Evolutionary conservation across 2,329 filamentous ascomycete genomes (phyloP).

Genomic region (Phaeoacremonium minimum): DNA sequence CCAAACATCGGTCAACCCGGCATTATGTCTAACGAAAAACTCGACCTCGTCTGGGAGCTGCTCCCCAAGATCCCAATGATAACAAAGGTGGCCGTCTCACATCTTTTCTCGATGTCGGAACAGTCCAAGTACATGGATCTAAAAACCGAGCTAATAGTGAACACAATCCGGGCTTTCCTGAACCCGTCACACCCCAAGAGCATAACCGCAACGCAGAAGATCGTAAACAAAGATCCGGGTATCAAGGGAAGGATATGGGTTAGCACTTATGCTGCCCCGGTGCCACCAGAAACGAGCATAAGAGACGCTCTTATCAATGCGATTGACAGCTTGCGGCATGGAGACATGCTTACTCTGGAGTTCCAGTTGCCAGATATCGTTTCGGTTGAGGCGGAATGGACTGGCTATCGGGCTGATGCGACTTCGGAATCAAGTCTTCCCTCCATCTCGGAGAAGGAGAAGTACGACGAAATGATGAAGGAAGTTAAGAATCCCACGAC

Average conservation of each 20-base stretch:
- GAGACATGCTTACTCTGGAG: conserved; percentile 19
- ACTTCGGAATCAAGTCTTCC: conserved; percentile 45
- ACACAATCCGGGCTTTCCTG: conserved; percentile 65
- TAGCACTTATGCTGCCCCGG: conserved; percentile 61
- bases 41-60: conserved; percentile 22
- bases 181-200: conserved; percentile 37
- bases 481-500: conserved; percentile 62
- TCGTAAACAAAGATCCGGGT: conserved; percentile 58
- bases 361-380: conserved; percentile 43
- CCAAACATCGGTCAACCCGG: no score
- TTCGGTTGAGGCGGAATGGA: conserved; percentile 71
- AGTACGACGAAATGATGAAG: conserved; percentile 63
- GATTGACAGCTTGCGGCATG: conserved; percentile 49
- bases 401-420: conserved; percentile 59
- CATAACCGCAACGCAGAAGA: conserved; percentile 58
- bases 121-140: conserved; percentile 75
- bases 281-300: conserved; percentile 51
- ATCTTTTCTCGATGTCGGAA: conserved; percentile 64
- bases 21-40: no score
- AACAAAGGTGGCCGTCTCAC: conserved; percentile 56
- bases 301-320: conserved; percentile 53
- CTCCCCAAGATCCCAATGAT: conserved; percentile 58
- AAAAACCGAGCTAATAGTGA: conserved; percentile 67
- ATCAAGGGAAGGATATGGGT: conserved; percentile 83
- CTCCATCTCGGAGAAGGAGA: conserved; percentile 55